These are phyloP conservation scores for Phlebiopsis flavidoalba DNA, from an alignment of 768 basidiomycete genomes.

Conservation along the genomic window DNA sequence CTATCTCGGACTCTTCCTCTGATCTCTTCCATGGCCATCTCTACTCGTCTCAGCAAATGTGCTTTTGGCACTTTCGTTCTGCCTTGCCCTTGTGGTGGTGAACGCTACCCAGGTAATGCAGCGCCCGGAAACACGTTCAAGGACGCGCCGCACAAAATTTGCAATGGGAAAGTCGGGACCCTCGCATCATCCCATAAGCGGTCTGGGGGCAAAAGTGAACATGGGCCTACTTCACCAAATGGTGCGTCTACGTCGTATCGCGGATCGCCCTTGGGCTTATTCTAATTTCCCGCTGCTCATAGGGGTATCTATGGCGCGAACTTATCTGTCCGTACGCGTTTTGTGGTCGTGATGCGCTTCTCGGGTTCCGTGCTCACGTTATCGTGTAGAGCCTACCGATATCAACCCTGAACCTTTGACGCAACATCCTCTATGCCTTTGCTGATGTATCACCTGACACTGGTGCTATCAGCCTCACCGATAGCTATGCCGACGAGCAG, in stretches of 20 bases:
- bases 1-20: not conserved
- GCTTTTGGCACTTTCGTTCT: conserved; percentile 10
- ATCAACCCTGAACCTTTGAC: conserved; percentile 57
- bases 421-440: conserved; percentile 77
- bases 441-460: conserved; percentile 62
- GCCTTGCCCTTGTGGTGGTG: conserved; percentile 17
- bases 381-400: conserved; percentile 54
- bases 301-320: conserved; percentile 29
- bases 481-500: conserved; percentile 70
- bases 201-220: conserved; percentile 18
- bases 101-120: conserved; percentile 47
- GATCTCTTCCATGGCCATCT: conserved; percentile 9
- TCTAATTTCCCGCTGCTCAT: not conserved
- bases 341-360: not conserved
- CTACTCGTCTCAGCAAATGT: conserved; percentile 10
- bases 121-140: conserved; percentile 43
- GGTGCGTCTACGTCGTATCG: conserved; percentile 22
- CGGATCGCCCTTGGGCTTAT: not conserved
- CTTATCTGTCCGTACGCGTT: conserved; percentile 23
- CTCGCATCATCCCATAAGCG: conserved; percentile 38
- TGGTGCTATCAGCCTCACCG: conserved; percentile 63
- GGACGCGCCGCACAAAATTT: conserved; percentile 33
- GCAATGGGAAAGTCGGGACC: conserved; percentile 25
- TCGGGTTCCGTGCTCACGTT: not conserved
- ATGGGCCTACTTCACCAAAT: conserved; percentile 55